Conservation (phyloP, 2,329 filamentous ascomycete species). For the Diaporthe sp. region DNA sequence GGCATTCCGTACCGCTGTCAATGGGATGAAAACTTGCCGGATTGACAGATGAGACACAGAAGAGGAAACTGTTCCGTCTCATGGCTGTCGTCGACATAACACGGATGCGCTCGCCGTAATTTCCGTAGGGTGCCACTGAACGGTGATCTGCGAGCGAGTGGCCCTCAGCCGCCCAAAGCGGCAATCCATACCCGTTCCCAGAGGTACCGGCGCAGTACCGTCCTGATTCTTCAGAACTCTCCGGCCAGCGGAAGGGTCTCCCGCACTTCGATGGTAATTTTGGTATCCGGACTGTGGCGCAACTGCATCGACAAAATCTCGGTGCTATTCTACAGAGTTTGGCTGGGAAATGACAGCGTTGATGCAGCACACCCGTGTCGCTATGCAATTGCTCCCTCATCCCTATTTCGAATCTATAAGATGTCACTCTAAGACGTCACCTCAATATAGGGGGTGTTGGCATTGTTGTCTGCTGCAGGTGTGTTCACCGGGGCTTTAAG, state of each 20-base stretch:
- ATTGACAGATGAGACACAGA: conserved; percentile 26
- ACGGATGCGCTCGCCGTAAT: conserved; percentile 37
- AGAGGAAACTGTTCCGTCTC: conserved; percentile 35
- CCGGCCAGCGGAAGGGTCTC: conserved; percentile 3
- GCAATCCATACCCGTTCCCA: conserved; percentile 27
- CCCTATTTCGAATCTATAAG: conserved; percentile 15
- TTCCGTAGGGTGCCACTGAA: conserved; percentile 40
- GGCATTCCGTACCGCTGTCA: conserved; percentile 29
- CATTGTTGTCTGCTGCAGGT: background rate
- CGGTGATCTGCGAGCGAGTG: conserved; percentile 29
- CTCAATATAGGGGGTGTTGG: background rate
- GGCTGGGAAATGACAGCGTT: conserved; percentile 33
- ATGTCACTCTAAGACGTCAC: conserved; percentile 27
- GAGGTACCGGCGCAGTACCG: conserved; percentile 1
- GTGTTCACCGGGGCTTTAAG: background rate
- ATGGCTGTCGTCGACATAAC: background rate
- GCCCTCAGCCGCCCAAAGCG: conserved; percentile 18
- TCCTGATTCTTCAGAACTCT: conserved; percentile 4
- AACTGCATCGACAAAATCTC: conserved; percentile 18
- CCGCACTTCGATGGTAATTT: background rate
- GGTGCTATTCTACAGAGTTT: conserved; percentile 31
- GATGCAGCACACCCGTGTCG: background rate
- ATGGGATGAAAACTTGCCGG: conserved; percentile 20
- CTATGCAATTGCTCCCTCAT: background rate
- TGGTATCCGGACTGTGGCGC: conserved; percentile 1